Base-by-base conservation (phyloP, 2,329 filamentous ascomycete genomes). In the Nigrospora sphaerica region DNA sequence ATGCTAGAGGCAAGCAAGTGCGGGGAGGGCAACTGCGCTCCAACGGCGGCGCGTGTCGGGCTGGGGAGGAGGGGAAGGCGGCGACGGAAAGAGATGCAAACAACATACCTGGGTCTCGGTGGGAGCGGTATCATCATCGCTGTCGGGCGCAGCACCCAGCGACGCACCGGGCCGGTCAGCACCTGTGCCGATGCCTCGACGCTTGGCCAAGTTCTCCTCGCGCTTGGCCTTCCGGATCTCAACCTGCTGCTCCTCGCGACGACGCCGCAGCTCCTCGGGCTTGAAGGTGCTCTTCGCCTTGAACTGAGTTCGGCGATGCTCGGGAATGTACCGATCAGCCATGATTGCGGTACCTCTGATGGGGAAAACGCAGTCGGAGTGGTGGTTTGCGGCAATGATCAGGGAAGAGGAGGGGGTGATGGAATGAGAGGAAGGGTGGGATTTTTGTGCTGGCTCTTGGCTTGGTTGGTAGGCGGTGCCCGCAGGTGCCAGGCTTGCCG, bases 211-310 rank as follows among this genome's bases (percentile, higher is more conserved):
- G 74, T 96, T 97, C 77, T 98, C 93, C 74, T 98, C 93, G 66
- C 93, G 85, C 83, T 97, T 97, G 55, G 91, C 88, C 76, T 95
- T 95, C 68, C 93, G 86, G 65, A 98, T 98, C 76, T 98, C 93
- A 56, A 98, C 93, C 75, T 97, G 93, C 72, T 96, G 91, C 74
- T 98, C 93, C 70, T 98, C 93, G 66, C 93, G 93, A 67, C 93
- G 93, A 64, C 93, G 91, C 67, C 93, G 89, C 57, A 98, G 85
- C 77, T 98, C 93, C 69, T 98, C 93, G 61, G 92, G 92, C 83
- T 96, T 96, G 80, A 98, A 97, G 63, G 89, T 89, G 73, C 88
- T 92, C 81, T 96, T 96, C 46, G 93, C 93, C 86, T 98, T 98
- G 85, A 95, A 98, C 76, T 95, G 91, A 57, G 89, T 96, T 67